phyloP scores from a whole-genome alignment of 345 rosid species.

The Melastoma malabathricum region DNA sequence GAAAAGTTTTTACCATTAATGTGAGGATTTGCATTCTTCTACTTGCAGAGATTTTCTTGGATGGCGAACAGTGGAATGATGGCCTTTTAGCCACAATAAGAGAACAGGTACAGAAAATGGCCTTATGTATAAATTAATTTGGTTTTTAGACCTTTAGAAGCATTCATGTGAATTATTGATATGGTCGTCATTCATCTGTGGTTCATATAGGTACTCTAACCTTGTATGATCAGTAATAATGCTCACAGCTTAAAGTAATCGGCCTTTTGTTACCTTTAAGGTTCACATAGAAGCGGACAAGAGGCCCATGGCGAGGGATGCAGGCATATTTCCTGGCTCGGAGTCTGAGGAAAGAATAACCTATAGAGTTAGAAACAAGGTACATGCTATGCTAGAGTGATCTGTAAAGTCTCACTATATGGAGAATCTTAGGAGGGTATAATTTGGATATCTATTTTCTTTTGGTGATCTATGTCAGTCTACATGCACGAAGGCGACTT shows the following conservation, averaged over 20 bases:
- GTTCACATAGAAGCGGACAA: conserved; percentile 94
- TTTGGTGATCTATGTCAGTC: too few relatives aligned
- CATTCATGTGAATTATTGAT: too few relatives aligned
- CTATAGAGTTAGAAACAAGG: conserved; percentile 75
- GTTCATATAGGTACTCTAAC: not conserved
- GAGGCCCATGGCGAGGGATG: conserved; percentile 48
- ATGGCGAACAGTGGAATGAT: conserved; percentile 91
- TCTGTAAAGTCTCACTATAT: not conserved
- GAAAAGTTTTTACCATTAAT: not conserved
- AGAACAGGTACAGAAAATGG: conserved; percentile 50
- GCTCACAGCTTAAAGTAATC: conserved; percentile 1
- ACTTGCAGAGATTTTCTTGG: conserved; percentile 49
- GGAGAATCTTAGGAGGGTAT: not conserved
- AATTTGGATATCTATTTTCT: too few relatives aligned
- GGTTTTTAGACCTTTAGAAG: conserved; percentile 7
- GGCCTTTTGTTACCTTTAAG: conserved; percentile 17
- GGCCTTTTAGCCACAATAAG: conserved; percentile 84
- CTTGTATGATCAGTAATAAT: not conserved
- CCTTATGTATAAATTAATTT: not conserved
- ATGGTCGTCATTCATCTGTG: not conserved
- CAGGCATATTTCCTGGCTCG: conserved; percentile 18
- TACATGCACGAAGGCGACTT: too few relatives aligned
- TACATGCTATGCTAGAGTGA: conserved; percentile 8
- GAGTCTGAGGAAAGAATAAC: conserved; percentile 52
- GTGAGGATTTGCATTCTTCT: not conserved